These are phyloP conservation scores for Globisporangium megalacanthum DNA, from an alignment of 352 stramenopile genomes.

Conservation along the genomic window DNA sequence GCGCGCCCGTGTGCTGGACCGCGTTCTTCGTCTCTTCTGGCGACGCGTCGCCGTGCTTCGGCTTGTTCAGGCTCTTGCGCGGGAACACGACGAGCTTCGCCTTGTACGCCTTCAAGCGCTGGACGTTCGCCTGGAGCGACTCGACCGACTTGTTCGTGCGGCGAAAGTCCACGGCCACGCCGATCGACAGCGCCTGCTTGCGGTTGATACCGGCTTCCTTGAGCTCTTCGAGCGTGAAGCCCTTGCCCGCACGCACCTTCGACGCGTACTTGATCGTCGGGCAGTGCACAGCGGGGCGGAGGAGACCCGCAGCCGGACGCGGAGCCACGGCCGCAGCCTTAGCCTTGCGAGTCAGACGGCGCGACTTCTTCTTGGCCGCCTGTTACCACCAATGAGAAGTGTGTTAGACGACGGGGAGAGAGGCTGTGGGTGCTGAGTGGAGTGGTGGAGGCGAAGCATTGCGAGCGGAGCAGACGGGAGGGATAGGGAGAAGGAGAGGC, in stretches of 20 bases:
- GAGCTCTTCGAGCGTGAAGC: conserved; percentile 98
- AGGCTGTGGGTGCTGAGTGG: not conserved
- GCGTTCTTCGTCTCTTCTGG: conserved; percentile 89
- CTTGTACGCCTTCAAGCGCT: conserved; percentile 99
- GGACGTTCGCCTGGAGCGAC: conserved; percentile 95
- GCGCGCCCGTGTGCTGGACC: conserved; percentile 82
- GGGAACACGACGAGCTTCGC: conserved; percentile 98
- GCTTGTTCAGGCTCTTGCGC: conserved; percentile 93
- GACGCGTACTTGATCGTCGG: conserved; percentile 98
- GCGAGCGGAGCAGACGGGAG: too few relatives aligned
- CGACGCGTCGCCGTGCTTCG: conserved; percentile 93
- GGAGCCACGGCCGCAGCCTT: conserved; percentile 98
- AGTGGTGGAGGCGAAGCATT: too few relatives aligned
- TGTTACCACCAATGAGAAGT: conserved; percentile 70
- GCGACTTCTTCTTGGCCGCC: conserved; percentile 97
- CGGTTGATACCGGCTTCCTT: conserved; percentile 96
- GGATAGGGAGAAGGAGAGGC: not conserved
- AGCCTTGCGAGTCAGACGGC: conserved; percentile 91
- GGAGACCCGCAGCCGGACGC: conserved; percentile 92
- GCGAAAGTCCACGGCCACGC: conserved; percentile 98
- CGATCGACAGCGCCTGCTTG: conserved; percentile 96
- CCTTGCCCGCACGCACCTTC: conserved; percentile 97
- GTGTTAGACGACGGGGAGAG: not conserved
- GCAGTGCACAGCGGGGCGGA: conserved; percentile 97
- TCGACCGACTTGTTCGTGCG: conserved; percentile 98